phyloP scores from a whole-genome alignment of 2,329 filamentous ascomycete genomes.

The Coniochaeta sp. region DNA sequence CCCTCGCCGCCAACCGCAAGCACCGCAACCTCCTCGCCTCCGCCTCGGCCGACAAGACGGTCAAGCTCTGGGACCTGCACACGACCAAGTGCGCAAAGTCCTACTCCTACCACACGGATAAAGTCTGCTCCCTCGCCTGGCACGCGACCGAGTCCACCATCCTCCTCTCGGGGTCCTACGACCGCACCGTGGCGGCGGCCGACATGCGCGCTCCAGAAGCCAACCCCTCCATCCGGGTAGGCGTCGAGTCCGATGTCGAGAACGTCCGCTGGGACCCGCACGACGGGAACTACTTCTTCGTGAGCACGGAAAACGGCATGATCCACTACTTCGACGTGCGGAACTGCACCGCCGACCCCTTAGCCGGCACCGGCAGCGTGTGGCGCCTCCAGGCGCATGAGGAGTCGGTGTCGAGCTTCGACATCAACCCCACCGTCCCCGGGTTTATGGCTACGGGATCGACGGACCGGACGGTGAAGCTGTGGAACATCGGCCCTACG shows the following conservation, averaged over 20 bases:
- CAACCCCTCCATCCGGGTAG: conserved; percentile 69
- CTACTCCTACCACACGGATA: conserved; percentile 93
- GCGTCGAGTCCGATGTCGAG: conserved; percentile 93
- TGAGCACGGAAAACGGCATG: conserved; percentile 85
- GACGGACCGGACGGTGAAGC: conserved; percentile 89
- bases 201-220: conserved; percentile 93
- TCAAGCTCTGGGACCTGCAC: conserved; percentile 96
- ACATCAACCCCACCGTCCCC: conserved; percentile 82
- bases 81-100: conserved; percentile 91
- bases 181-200: conserved; percentile 86
- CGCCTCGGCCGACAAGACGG: conserved; percentile 90
- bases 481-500: conserved; percentile 81
- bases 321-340: conserved; percentile 90
- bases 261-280: conserved; percentile 89
- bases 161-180: conserved; percentile 88
- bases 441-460: conserved; percentile 92
- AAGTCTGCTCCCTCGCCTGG: conserved; percentile 95
- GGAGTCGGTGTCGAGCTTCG: conserved; percentile 83
- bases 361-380: conserved; percentile 66
- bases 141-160: conserved; percentile 81
- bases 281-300: conserved; percentile 88
- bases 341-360: conserved; percentile 64
- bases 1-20: conserved; percentile 84
- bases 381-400: conserved; percentile 97
- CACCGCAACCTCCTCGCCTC: conserved; percentile 94